Base-by-base conservation (phyloP, 1,284 basidiomycete species). In the Rhodotorula glutinis region DNA sequence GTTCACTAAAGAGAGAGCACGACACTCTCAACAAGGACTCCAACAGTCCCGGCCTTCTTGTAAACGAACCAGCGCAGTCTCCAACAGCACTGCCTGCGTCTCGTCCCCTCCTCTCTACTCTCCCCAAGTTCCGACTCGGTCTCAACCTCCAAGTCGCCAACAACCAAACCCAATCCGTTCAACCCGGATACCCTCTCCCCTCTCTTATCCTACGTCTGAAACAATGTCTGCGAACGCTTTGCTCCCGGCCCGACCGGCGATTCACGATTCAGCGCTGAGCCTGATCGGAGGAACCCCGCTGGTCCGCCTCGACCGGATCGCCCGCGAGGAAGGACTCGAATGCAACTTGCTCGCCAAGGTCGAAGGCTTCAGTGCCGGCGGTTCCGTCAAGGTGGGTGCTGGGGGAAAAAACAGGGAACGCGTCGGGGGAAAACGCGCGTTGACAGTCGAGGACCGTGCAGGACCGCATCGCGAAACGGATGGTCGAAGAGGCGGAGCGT, bases 331-430 rank as follows among this genome's bases (percentile, higher is more conserved):
- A 72, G 89, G 87, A 2, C 80, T 98, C 59, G 86, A 88, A 78
- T 98, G 95, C 81, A 97, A 96, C 79, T 83, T 98, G 29, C 80
- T 92, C 76, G 94, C 85, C 40, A 97, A 97, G 80, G 84, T 89
- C 55, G 95, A 98, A 76, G 96, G 86, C 79, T 86, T 91, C 76
- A 95, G 92, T 30, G 88, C 87, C 3, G 95, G 95, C 17, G 95
- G 95, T 2, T 92, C 90, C 7, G 89, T 97, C 71, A 98, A 98
- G 82, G 95, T 98, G 78, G 83, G 94, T 44, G n/a, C 19, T 5
- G 23, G 5, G n/a, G 27, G 40, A 8, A 4, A 3, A 4, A 46
- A 0, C 49, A 41, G n/a, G 21, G 27, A 29, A 3, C 25, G 14
- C n/a, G 21, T 19, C 3, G 57, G 17, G 19, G 43, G 29, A 23